phyloP scores from a whole-genome alignment of 768 basidiomycete genomes.

The Lepiota brunneoincarnata region DNA sequence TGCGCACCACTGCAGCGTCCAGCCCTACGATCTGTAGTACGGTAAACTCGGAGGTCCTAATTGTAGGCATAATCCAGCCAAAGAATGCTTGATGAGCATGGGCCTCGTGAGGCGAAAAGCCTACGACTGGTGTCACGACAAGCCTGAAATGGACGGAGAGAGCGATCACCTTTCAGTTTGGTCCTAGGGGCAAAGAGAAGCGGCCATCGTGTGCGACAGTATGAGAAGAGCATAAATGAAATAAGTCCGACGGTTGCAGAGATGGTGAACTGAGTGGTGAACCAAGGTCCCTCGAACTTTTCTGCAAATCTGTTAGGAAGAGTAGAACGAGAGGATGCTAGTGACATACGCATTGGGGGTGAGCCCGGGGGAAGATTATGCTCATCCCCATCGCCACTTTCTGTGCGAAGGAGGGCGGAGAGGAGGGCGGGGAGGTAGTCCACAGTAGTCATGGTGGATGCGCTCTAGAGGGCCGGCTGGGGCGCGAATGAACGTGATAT shows the following conservation, averaged over 20 bases:
- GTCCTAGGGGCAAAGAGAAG: constrained; percentile 90
- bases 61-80: constrained; percentile 94
- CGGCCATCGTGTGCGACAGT: constrained; percentile 85
- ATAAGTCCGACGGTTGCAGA: constrained; percentile 73
- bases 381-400: constrained; percentile 32
- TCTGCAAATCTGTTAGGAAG: constrained; percentile 35
- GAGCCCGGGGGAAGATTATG: constrained; percentile 57
- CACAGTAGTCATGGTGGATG: not conserved
- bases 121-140: constrained; percentile 34
- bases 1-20: constrained; percentile 89
- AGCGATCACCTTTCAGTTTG: constrained; percentile 85
- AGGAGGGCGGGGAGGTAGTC: not conserved
- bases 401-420: not conserved
- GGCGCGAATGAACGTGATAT: not conserved
- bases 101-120: constrained; percentile 91
- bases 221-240: constrained; percentile 87
- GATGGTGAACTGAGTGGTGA: constrained; percentile 84
- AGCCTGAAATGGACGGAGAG: not conserved
- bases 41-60: constrained; percentile 87
- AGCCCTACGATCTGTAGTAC: constrained; percentile 95
- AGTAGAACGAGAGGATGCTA: not conserved
- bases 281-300: constrained; percentile 93
- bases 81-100: constrained; percentile 86
- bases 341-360: constrained; percentile 57
- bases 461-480: not conserved